Evolutionary conservation across 2,329 filamentous ascomycete genomes (phyloP).

Genomic region (Fusarium sp.): DNA sequence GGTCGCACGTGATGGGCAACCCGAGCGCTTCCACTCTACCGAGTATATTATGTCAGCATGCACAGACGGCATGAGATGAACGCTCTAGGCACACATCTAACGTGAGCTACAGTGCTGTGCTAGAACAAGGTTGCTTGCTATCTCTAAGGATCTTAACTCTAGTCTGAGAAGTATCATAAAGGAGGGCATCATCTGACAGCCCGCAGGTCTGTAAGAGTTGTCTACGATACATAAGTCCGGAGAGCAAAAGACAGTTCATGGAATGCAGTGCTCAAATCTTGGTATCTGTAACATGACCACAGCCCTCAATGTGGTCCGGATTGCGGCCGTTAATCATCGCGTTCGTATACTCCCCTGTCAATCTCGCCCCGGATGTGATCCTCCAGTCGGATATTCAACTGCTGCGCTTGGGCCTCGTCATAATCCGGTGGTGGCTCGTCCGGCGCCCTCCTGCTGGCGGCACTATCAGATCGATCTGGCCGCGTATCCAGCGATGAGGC

Average conservation of each 20-base stretch:
- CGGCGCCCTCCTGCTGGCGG: constrained; percentile 63
- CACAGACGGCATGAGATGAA: constrained; percentile 24
- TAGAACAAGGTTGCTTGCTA: neutral
- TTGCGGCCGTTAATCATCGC: constrained; percentile 45
- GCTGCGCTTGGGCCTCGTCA: constrained; percentile 88
- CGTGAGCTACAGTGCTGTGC: too few relatives aligned
- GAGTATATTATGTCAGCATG: constrained; percentile 15
- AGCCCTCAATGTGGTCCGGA: constrained; percentile 33
- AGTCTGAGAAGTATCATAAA: neutral
- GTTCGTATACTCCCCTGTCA: constrained; percentile 67
- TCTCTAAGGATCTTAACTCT: constrained; percentile 1
- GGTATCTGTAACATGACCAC: constrained; percentile 43
- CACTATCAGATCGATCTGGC: constrained; percentile 55
- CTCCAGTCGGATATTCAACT: constrained; percentile 72
- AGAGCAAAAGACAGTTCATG: constrained; percentile 34
- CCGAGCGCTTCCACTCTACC: constrained; percentile 36
- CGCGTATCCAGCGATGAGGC: constrained; percentile 42
- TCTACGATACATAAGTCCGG: constrained; percentile 23
- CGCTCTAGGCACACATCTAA: neutral
- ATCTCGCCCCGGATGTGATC: constrained; percentile 82
- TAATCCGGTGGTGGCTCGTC: constrained; percentile 91
- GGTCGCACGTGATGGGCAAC: constrained; percentile 52
- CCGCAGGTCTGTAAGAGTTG: constrained; percentile 7
- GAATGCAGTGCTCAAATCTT: constrained; percentile 44
- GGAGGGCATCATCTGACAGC: constrained; percentile 21